These are phyloP conservation scores for Ophiosphaerella herpotricha DNA, from an alignment of 2,329 filamentous ascomycete species.

Conservation along the genomic window DNA sequence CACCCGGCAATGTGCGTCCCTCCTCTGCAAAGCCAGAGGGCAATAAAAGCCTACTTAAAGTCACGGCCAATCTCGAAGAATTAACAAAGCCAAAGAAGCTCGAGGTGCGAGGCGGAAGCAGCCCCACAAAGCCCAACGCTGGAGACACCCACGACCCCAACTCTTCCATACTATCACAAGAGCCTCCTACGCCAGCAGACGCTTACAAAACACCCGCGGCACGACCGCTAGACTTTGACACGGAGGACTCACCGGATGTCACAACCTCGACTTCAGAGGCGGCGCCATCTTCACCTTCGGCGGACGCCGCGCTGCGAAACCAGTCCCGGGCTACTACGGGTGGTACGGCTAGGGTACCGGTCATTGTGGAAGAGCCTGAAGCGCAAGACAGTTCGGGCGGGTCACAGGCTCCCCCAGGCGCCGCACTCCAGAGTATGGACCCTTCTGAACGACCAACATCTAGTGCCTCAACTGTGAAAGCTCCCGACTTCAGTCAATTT, in stretches of 20 bases:
- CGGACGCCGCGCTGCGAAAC: conserved; percentile 45
- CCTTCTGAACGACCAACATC: conserved; percentile 40
- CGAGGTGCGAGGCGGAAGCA: conserved; percentile 20
- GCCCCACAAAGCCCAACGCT: conserved; percentile 15
- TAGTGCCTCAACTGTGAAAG: conserved; percentile 47
- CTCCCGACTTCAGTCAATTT: conserved; percentile 37
- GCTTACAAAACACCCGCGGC: conserved; percentile 50
- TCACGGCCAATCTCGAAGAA: conserved; percentile 22
- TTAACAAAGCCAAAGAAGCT: conserved; percentile 27
- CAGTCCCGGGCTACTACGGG: conserved; percentile 22
- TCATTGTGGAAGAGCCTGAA: conserved; percentile 2
- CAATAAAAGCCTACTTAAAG: conserved; percentile 15
- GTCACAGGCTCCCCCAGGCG: conserved; percentile 8
- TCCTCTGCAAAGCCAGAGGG: conserved; percentile 13
- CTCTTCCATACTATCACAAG: conserved; percentile 36
- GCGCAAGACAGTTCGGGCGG: conserved; percentile 3
- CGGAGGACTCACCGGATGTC: conserved; percentile 33
- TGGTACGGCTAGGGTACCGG: not conserved
- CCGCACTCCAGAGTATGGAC: conserved; percentile 24
- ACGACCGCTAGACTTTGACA: conserved; percentile 27
- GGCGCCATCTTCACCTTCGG: conserved; percentile 51
- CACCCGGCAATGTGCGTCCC: conserved; percentile 35
- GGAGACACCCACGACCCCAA: conserved; percentile 22
- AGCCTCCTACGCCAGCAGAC: conserved; percentile 46
- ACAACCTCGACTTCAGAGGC: conserved; percentile 37